Evolutionary conservation across 495 filamentous ascomycete species (phyloP), one percentile per base, ranked within the genome.

Genomic region (Penicillium cosmopolitanum): DNA sequence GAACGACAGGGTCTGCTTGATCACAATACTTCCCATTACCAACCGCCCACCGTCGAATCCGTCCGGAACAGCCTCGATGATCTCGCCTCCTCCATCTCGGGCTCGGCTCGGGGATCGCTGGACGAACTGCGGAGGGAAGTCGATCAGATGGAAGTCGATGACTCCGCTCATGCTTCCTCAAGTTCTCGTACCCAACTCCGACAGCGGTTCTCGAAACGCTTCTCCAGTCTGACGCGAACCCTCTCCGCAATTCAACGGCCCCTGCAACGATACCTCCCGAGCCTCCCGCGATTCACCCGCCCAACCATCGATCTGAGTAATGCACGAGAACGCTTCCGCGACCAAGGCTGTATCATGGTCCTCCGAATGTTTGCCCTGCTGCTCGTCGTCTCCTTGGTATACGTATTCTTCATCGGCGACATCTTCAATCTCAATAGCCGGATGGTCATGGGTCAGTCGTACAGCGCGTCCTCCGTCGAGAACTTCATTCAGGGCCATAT

Each of bases 111-210:
- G 54, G 72, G 70, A 36, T 83, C 80, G 46, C 72, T 78, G 34
- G 90, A 89, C 36, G 81, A 80, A 53, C 77, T 96, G 51, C 85
- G 89, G 58, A 81, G 86, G 63, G 90, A 93, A 75, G 88, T 98
- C 74, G 85, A 92, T 63, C 89, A 97, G 80, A 85, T 98, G 84
- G 94, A 96, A 66, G 84, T 96, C 7, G 79, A 92, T 61, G 94
- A 97, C 66, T 86, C 87, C 4, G 82, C 56, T 11, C 71, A 66
- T 80, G 53, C 77, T 57, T 51, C 79, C 61, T 63, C 68, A 62
- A 65, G 66, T 28, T 34, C 64, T 61, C 70, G 74, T 43, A 64
- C 75, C 28, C 69, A 68, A 33, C 70, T 85, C 58, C 64, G 78
- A 34, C 73, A 71, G 51, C 80, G 71, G 53, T 70, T 86, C 48